Conservation (phyloP, 257 asterid species). For the Solanum bukasovii region DNA sequence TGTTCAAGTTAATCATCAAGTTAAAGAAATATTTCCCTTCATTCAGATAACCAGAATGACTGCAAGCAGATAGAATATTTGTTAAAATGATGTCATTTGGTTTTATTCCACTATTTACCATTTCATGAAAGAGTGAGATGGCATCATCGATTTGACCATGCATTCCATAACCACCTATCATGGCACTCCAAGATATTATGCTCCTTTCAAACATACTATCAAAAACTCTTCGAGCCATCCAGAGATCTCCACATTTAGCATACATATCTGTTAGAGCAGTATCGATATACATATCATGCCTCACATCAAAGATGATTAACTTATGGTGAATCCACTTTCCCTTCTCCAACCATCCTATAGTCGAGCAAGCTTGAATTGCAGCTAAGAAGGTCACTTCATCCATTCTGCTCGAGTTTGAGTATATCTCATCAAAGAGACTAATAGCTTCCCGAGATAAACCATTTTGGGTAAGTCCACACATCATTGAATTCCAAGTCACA, state of each 20-base stretch:
- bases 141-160: slow-evolving; percentile 60
- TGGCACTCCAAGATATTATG: slow-evolving; percentile 73
- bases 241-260: slow-evolving; percentile 74
- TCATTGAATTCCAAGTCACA: slow-evolving; percentile 80
- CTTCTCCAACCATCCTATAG: slow-evolving; percentile 46
- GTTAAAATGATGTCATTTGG: slow-evolving; percentile 67
- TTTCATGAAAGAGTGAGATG: slow-evolving; percentile 36
- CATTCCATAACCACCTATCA: slow-evolving; percentile 73
- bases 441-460: slow-evolving; percentile 55
- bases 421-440: slow-evolving; percentile 48
- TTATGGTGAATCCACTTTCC: slow-evolving; percentile 87
- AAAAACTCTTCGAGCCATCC: slow-evolving; percentile 50
- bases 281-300: slow-evolving; percentile 42
- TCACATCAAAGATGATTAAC: slow-evolving; percentile 38
- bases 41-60: slow-evolving; percentile 69
- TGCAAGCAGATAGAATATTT: slow-evolving; percentile 74
- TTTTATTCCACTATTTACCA: slow-evolving; percentile 49
- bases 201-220: slow-evolving; percentile 40
- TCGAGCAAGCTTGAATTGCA: slow-evolving; percentile 72
- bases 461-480: slow-evolving; percentile 66
- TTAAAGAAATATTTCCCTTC: slow-evolving; percentile 59
- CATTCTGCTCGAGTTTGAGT: slow-evolving; percentile 25
- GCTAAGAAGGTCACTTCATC: slow-evolving; percentile 72
- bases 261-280: slow-evolving; percentile 70
- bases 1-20: slow-evolving; percentile 46